Base-by-base conservation (phyloP, 2,329 filamentous ascomycete species). In the Colletotrichum lini region DNA sequence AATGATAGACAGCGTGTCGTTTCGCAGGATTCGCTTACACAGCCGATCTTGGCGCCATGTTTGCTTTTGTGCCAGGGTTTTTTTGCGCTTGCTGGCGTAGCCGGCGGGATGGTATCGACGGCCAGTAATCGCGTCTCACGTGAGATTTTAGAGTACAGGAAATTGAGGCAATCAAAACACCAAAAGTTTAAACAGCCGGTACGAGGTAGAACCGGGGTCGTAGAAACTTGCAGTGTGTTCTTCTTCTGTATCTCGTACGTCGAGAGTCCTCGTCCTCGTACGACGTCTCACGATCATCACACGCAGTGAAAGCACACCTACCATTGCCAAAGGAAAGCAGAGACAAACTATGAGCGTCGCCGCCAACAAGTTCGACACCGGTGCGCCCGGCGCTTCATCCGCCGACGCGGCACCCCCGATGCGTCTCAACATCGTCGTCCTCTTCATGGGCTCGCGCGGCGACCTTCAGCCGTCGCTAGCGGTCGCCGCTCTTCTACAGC, bases 381-480 rank as follows among this genome's bases (percentile, higher is more conserved):
- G 12, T 9, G 30, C 23, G 21, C 21, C 18, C 18, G 53, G 26
- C 53, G 38, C 5, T 9, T 3, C 35, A 38, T 30, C 6, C 26
- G 53, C 16, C 49, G 38, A n/a, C 16, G 10, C 26, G 44, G 58
- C 61, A 13, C 26, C 38, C 15, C 38, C 6, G 26, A 30, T 72
- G 38, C 57, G 59, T 16, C 75, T 85, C 38, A 86, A 85, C 65
- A 82, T 86, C 59, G 83, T 85, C 21, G 84, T 86, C 23, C 84
- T 86, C 42, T 81, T 86, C 1, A 84, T 87, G 13, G 82, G 82
- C 42, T 78, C 75, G 23, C 77, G 82, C 42, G 85, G 85, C 10
- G 85, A 87, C 74, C 82, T 87, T 0, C 85, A 87, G 67, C 85
- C 85, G 0, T 86, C 87, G 60, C 77, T 87, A 54, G 84, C 84